A percentile compares a stretch with the other conserved stretches of the same genome.
phyloP scores from a whole-genome alignment of 257 asterid genomes.

The Misopates orontium region DNA sequence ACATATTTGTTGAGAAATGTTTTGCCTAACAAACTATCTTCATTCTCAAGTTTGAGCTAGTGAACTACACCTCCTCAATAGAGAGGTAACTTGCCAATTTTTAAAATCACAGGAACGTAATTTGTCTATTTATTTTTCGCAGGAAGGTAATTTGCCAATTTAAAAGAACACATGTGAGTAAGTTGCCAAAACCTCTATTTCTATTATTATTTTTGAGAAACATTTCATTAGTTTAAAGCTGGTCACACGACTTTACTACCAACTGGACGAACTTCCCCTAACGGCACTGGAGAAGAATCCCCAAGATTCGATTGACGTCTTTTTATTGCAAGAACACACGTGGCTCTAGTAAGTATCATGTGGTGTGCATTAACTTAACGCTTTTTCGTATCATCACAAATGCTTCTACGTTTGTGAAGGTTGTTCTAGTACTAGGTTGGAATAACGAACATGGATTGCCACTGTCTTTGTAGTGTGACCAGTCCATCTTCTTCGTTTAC shows the following conservation, averaged over 20 bases:
- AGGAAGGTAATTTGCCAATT: no score
- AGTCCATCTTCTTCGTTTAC: conserved; percentile 37
- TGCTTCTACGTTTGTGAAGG: background rate
- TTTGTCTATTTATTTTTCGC: no score
- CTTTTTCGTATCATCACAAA: conserved; percentile 11
- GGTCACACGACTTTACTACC: conserved; percentile 13
- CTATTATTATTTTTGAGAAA: background rate
- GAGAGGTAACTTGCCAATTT: no score
- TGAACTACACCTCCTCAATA: no score
- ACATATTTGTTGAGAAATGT: no score
- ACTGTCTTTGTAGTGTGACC: conserved; percentile 34
- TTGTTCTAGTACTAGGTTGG: no score
- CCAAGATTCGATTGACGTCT: background rate
- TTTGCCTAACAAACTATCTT: no score
- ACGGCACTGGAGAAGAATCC: conserved; percentile 1
- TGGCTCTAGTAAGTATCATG: conserved; percentile 13
- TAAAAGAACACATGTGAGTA: no score
- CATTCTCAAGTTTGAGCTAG: no score
- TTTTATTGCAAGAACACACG: conserved; percentile 8
- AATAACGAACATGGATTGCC: conserved; percentile 43
- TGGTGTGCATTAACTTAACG: conserved; percentile 37
- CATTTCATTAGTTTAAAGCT: background rate
- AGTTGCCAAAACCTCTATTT: no score
- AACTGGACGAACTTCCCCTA: background rate
- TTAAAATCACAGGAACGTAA: no score